Evolutionary conservation across 257 asterid genomes (phyloP), one percentile per base, ranked within the genome.

Genomic region (Nicotiana tabacum): DNA sequence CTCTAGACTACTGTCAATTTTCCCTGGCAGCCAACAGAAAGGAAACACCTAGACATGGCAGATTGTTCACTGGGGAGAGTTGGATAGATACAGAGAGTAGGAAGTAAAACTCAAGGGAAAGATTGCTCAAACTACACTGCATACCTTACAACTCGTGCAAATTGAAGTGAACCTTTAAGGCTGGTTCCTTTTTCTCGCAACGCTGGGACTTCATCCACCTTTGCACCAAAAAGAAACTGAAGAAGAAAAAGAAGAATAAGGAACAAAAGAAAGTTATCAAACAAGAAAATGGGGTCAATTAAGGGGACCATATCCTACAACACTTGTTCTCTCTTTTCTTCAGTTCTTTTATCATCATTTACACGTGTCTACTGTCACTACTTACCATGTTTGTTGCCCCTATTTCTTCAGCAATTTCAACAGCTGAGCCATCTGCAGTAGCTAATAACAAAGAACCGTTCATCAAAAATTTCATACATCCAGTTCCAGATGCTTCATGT

Each of bases 401-500:
- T 62, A 89, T 85, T 85, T 89, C 91, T 88, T 86, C 90, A 81
- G 85, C 85, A 39, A 88, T 83, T 86, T 88, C 92, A 57, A 88
- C 81, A 21, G 90, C 87, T 77, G 91, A 85, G 76, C 91, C 92
- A 86, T 89, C 90, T 32, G 90, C 90, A 48, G 92, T 88, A 81
- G 91, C 92, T 83, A 88, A 87, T 83, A 89, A 85, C 81, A 89
- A 80, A 83, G 90, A 88, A 48, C 92, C 92, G 79, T 89, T 89
- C 90, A 89, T 88, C 85, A 89, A 86, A 88, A 89, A 89, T 76
- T 89, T 89, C 90, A 89, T 88, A 77, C 91, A 87, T 65, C 92
- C 88, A 53, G 90, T 89, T 83, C 91, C 92, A 53, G 91, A 89
- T 77, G 90, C 92, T 88, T 89, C 92, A n/a, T 88, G 92, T 82